A percentile compares a stretch with the other conserved stretches of the same genome.
Conservation (phyloP, 1,284 basidiomycete genomes). For the Trichosporon inkin region DNA sequence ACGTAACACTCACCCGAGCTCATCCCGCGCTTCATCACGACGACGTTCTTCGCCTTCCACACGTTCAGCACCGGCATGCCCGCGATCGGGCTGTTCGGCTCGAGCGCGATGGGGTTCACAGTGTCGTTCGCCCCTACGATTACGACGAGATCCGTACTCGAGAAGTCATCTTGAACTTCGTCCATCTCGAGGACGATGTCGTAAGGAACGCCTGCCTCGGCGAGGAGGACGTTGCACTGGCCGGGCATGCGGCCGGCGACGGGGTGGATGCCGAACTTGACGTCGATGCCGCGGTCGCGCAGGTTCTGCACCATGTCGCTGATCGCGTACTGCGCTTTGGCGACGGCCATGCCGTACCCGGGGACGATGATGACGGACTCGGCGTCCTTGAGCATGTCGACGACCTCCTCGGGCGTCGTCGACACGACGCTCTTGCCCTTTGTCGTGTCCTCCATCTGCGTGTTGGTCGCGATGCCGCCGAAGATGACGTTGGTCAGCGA, state of each 20-base stretch:
- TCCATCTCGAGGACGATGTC: slow-evolving; percentile 87
- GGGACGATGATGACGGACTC: slow-evolving; percentile 83
- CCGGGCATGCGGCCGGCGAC: slow-evolving; percentile 47
- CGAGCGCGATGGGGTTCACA: slow-evolving; percentile 81
- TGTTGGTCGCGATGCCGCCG: slow-evolving; percentile 65
- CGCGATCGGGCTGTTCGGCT: slow-evolving; percentile 74
- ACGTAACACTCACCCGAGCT: slow-evolving; percentile 44
- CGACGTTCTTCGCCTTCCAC: slow-evolving; percentile 83
- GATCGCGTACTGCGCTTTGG: slow-evolving; percentile 80
- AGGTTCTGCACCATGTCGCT: slow-evolving; percentile 71
- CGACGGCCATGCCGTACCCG: slow-evolving; percentile 80
- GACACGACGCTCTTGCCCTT: slow-evolving; percentile 68
- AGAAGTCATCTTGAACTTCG: slow-evolving; percentile 83
- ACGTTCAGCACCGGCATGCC: slow-evolving; percentile 84
- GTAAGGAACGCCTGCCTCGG: slow-evolving; percentile 81
- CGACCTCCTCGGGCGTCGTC: slow-evolving; percentile 69
- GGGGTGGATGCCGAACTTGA: slow-evolving; percentile 53
- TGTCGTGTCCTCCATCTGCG: slow-evolving; percentile 61
- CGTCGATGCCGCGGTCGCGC: slow-evolving; percentile 66
- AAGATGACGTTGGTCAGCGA: slow-evolving; percentile 34
- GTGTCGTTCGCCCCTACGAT: slow-evolving; percentile 78
- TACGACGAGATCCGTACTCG: slow-evolving; percentile 73
- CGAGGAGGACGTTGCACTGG: slow-evolving; percentile 78
- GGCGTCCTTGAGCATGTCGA: slow-evolving; percentile 67
- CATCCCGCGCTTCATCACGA: slow-evolving; percentile 85